Evolutionary conservation across 2,329 filamentous ascomycete genomes (phyloP), one percentile per base, ranked within the genome.

Genomic region (Lecanicillium sp.): DNA sequence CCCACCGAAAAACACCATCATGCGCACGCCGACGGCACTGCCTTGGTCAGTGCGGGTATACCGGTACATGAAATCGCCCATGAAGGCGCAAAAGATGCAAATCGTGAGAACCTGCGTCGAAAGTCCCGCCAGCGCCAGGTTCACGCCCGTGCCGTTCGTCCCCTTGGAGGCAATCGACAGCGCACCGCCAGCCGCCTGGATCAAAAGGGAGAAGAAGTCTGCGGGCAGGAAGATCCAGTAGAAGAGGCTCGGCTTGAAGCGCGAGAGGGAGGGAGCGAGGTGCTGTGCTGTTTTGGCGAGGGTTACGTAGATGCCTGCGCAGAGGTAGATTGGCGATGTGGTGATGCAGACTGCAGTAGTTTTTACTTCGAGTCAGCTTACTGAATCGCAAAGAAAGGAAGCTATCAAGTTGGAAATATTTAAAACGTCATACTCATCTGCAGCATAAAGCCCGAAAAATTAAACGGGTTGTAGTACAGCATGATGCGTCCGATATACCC

Each of bases 401-500:
- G 19, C 30, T 25, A 36, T 11, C 11, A 29, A 17, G 18, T 13
- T n/a, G n/a, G n/a, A 13, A 7, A 18, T 29, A 53, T n/a, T n/a
- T n/a, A n/a, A n/a, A n/a, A n/a, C n/a, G n/a, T n/a, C 61, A 20
- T 46, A 68, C 69, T 62, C 42, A 81, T 80, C 51, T 84, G 75
- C n/a, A 81, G 69, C 48, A 82, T 64, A 49, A 84, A 84, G 0
- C 68, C 74, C 8, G 50, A 51, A 49, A 79, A 70, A 31, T 53
- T 59, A 49, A 77, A 83, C 0, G 77, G 74, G 42, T 81, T 73
- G 25, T 68, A 44, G 44, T 73, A 62, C 32, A 79, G 60, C 39
- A 76, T 49, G 20, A 79, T 57, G 5, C 77, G 66, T 2, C 75
- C 80, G 1, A 60, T 58, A 43, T 84, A 84, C 19, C 80, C 79